Base-by-base conservation (phyloP, 129 eudicot species). In the Kitagawia praeruptora region DNA sequence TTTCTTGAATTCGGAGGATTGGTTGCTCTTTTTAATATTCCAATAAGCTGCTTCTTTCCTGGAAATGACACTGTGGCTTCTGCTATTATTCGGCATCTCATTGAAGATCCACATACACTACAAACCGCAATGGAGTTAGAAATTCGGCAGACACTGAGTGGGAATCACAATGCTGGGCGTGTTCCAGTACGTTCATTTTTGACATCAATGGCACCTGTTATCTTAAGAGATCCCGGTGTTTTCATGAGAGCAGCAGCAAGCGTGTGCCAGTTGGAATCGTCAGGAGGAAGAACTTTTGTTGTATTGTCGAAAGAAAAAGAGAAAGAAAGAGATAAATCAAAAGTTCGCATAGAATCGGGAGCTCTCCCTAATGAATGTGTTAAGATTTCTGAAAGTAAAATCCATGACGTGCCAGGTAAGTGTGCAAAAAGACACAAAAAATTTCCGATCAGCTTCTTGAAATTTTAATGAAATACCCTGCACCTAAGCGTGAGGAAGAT, bases 41-140 rank as follows among this genome's bases (percentile, higher is more conserved):
- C 97, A 34, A 87, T 86, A 84, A 82, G 87, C 75, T 95, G 94
- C 77, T 90, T 88, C 79, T 92, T 95, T 83, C 93, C 97, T 47
- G 98, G 98, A 58, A 90, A 90, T 84, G 98, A 95, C 88, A 86
- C 96, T 39, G 87, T 95, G 80, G 92, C 99, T 61, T 92, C 99
- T 83, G 96, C 99, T 77, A 95, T 95, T 54, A 85, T 95, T 71
- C 88, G 99, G 25, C 99, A 95, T 85, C 90, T 95, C 77, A 89
- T 95, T 77, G 99, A 95, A 83, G 99, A 95, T 84, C 99, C 97
- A 61, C 97, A 88, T 79, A 95, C 99, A 38, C 85, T 95, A 81
- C 99, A 95, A 89, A 86, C 96, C 75, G 97, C 99, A 66, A 95
- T 95, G 97, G 99, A 95, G 76, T 72, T 90, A 86, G 97, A 95